These are phyloP conservation scores for Plantago ovata DNA, from an alignment of 257 asterid genomes.

Conservation along the genomic window DNA sequence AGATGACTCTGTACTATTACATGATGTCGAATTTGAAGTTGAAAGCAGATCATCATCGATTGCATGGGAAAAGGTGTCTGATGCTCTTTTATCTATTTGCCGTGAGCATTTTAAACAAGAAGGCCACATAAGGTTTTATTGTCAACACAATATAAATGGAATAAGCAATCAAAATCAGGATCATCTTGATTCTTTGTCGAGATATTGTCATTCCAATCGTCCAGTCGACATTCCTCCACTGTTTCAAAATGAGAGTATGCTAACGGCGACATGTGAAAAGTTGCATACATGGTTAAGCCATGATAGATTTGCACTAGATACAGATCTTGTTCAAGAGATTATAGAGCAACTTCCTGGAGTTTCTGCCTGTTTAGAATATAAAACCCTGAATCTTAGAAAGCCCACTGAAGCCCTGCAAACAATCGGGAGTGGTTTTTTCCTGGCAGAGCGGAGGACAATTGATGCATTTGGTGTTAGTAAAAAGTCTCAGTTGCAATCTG, in stretches of 20 bases:
- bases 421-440: constrained; percentile 74
- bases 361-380: constrained; percentile 57
- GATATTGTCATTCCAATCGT: constrained; percentile 46
- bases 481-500: constrained; percentile 33
- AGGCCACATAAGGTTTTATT: constrained; percentile 62
- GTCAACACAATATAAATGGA: constrained; percentile 48
- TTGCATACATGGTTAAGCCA: constrained; percentile 64
- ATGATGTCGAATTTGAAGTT: constrained; percentile 68
- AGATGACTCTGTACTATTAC: constrained; percentile 30
- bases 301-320: constrained; percentile 78
- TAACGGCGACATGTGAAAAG: constrained; percentile 48
- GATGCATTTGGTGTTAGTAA: constrained; percentile 36
- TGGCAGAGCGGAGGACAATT: constrained; percentile 49
- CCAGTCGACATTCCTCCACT: constrained; percentile 35
- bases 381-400: constrained; percentile 48
- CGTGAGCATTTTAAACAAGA: constrained; percentile 50
- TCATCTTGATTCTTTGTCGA: constrained; percentile 46
- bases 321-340: constrained; percentile 85
- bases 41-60: constrained; percentile 64
- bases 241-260: constrained; percentile 48
- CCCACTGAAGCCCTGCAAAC: constrained; percentile 42
- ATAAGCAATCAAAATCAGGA: constrained; percentile 29
- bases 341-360: constrained; percentile 81
- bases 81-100: constrained; percentile 40
- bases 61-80: constrained; percentile 76